A percentile compares a stretch with the other conserved stretches of the same genome.
These are phyloP conservation scores for Ceratocystis colombiana DNA, from an alignment of 2,329 filamentous ascomycete species.

Conservation along the genomic window DNA sequence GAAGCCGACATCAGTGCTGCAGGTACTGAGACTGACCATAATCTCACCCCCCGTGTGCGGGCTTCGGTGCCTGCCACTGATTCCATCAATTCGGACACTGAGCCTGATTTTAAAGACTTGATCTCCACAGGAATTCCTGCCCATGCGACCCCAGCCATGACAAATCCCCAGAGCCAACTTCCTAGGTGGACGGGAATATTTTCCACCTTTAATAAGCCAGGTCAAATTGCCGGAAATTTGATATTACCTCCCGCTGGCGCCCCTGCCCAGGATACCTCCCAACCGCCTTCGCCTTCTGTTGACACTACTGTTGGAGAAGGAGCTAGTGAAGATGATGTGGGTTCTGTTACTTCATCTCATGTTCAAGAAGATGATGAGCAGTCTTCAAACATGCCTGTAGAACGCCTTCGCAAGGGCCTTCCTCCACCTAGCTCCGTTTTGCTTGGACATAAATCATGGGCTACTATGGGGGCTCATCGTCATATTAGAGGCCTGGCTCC, in stretches of 20 bases:
- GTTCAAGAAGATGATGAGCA: background rate
- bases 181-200: background rate
- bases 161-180: background rate
- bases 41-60: conserved; percentile 17
- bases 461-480: background rate
- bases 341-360: conserved; percentile 13
- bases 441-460: conserved; percentile 10
- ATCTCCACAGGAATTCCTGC: background rate
- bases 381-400: background rate
- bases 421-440: conserved; percentile 6
- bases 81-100: conserved; percentile 16
- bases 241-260: background rate
- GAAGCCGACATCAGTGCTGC: background rate
- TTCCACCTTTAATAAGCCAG: conserved; percentile 3
- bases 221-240: background rate
- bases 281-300: background rate
- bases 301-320: conserved; percentile 5
- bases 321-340: conserved; percentile 15
- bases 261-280: background rate
- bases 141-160: background rate
- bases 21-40: background rate
- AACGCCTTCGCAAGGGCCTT: conserved; percentile 4
- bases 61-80: conserved; percentile 8
- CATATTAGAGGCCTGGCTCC: conserved; percentile 9
- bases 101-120: conserved; percentile 14